Evolutionary conservation across 352 stramenopile genomes (phyloP).

Genomic region (Phytophthora foliorum): DNA sequence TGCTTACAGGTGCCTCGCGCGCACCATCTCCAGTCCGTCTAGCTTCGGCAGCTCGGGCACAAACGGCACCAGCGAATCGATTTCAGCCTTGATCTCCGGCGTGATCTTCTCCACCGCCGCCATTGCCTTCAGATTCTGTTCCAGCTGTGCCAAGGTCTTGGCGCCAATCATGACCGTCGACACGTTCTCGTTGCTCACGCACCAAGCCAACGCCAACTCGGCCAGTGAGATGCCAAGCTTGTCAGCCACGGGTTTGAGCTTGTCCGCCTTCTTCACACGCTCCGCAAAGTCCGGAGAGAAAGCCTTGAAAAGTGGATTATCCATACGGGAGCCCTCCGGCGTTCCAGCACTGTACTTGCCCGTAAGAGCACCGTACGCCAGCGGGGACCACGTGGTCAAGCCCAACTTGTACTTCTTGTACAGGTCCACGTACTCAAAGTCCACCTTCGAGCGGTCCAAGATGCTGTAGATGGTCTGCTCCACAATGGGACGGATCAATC

Average conservation of each 20-base stretch:
- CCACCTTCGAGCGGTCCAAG: conserved; percentile 47
- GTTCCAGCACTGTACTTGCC: conserved; percentile 78
- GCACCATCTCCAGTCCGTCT: neutral
- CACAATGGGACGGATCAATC: conserved; percentile 42
- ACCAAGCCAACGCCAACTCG: conserved; percentile 71
- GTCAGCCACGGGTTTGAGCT: conserved; percentile 49
- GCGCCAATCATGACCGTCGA: conserved; percentile 68
- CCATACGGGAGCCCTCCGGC: conserved; percentile 55
- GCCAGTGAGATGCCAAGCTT: conserved; percentile 51
- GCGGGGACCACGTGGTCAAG: conserved; percentile 70
- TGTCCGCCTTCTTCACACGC: conserved; percentile 36
- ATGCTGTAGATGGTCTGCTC: conserved; percentile 69
- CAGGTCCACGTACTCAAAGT: conserved; percentile 27
- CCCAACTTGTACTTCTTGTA: conserved; percentile 74
- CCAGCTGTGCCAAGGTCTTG: conserved; percentile 55
- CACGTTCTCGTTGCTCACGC: conserved; percentile 58
- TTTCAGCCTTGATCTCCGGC: conserved; percentile 52
- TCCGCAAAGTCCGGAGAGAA: conserved; percentile 32
- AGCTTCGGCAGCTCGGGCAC: neutral
- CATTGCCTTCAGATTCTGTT: conserved; percentile 69
- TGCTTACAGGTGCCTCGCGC: conserved; percentile 11
- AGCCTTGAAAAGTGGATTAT: conserved; percentile 45
- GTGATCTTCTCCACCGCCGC: conserved; percentile 57
- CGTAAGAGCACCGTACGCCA: conserved; percentile 66
- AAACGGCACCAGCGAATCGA: conserved; percentile 49